Evolutionary conservation across 2,329 filamentous ascomycete species (phyloP).

Genomic region (Talaromyces sp.): DNA sequence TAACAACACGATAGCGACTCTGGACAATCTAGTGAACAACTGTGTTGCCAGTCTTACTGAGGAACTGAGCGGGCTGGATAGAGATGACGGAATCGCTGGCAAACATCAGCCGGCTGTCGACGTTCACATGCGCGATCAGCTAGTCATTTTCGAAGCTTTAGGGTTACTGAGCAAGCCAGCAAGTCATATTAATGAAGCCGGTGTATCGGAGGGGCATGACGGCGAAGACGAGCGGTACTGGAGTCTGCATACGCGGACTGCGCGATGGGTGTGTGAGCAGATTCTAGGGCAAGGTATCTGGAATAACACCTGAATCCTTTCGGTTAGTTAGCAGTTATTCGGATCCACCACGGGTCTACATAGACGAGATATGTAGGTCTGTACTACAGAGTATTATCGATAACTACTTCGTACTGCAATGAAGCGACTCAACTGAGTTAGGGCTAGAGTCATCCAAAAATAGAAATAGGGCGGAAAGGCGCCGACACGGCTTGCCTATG

Average conservation of each 20-base stretch:
- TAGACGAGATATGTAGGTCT: not conserved
- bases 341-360: not conserved
- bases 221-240: conserved; percentile 32
- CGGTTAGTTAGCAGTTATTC: not conserved
- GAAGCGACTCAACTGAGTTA: not conserved
- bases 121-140: conserved; percentile 57
- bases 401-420: not conserved
- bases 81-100: not conserved
- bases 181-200: conserved; percentile 11
- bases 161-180: conserved; percentile 35
- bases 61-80: conserved; percentile 41
- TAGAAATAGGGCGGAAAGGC: not conserved
- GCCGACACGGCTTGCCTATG: not conserved
- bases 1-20: conserved; percentile 27
- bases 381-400: not conserved
- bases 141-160: conserved; percentile 60
- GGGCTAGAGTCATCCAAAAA: not conserved
- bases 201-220: not conserved
- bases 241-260: conserved; percentile 46
- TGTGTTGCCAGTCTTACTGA: conserved; percentile 47
- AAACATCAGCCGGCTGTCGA: conserved; percentile 50
- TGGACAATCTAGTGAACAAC: conserved; percentile 41
- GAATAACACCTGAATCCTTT: not conserved
- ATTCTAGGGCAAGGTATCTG: conserved; percentile 31
- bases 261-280: conserved; percentile 45